Evolutionary conservation across 176 grass and related monocot genomes (phyloP), one percentile per base, ranked within the genome.

Genomic region (Raddia distichophylla): DNA sequence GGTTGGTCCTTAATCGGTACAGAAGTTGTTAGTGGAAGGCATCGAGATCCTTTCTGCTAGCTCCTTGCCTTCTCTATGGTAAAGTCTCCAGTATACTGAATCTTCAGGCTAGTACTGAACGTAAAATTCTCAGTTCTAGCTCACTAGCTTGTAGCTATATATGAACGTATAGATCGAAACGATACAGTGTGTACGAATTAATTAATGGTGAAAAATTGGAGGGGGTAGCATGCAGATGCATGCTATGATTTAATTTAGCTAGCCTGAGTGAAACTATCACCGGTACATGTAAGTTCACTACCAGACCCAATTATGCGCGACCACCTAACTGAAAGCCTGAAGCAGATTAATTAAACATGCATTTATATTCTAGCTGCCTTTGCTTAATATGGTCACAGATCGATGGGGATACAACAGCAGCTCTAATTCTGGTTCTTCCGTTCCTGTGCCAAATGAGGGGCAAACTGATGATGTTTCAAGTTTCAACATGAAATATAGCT

Each of bases 1-100:
- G 27, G 76, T 78, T 78, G 47, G 60, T 53, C 16, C 46, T 51
- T 65, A 32, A 40, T 65, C 3, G 0, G 60, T 78, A 37, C 76
- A 40, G 10, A 64, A 65, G 60, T 78, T 65, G 47, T 52, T 53
- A 45, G 10, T 57, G 43, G 20, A 15, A 62, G 42, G n/a, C 11
- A 9, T 11, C 6, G 15, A 12, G 9, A 7, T 2, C 32, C 3
- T 65, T 78, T 51, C 49, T 37, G 60, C 45, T 27, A 27, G 27
- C 27, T n/a, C 64, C 69, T 52, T 17, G 20, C 20, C 20, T 73
- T 34, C 7, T 73, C 5, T 19, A 16, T 73, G 50, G 50, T 18
- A 7, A 8, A 56, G 40, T 69, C 60, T 63, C 11, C 14, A 18
- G 51, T 8, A 7, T 8, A 7, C 51, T 6, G 33, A 35, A 56